Percentiles rank a stretch among this genome's conserved stretches.
Evolutionary conservation across 1,139 yeast species (phyloP).

Genomic region (Geotrichum aggregatum): DNA sequence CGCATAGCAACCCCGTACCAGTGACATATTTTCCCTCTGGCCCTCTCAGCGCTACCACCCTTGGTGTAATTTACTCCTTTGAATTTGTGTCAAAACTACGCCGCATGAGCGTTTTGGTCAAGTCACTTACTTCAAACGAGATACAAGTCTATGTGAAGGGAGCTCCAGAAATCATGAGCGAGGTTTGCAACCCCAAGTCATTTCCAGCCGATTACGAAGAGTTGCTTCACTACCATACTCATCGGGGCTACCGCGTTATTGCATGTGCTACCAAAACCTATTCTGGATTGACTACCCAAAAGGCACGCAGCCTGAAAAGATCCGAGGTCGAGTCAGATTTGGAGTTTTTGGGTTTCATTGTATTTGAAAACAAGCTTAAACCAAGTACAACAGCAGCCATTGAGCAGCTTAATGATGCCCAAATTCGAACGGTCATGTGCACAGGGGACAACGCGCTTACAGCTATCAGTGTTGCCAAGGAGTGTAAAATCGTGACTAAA

Average conservation of each 20-base stretch:
- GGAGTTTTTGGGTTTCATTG: slow-evolving; percentile 77
- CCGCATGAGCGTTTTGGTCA: slow-evolving; percentile 81
- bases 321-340: slow-evolving; percentile 64
- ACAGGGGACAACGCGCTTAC: slow-evolving; percentile 95
- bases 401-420: slow-evolving; percentile 55
- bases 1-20: slow-evolving; percentile 33
- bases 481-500: slow-evolving; percentile 60
- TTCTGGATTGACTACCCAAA: slow-evolving; percentile 44
- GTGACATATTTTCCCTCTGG: slow-evolving; percentile 37
- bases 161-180: slow-evolving; percentile 93
- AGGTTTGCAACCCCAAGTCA: slow-evolving; percentile 64
- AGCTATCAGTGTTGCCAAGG: slow-evolving; percentile 88
- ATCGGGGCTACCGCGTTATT: slow-evolving; percentile 88
- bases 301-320: slow-evolving; percentile 45
- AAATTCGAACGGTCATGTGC: slow-evolving; percentile 86
- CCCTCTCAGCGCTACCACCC: slow-evolving; percentile 37
- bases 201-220: slow-evolving; percentile 75
- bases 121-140: slow-evolving; percentile 36
- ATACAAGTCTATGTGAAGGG: slow-evolving; percentile 73
- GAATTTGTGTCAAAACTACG: slow-evolving; percentile 82
- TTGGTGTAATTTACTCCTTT: slow-evolving; percentile 66
- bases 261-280: slow-evolving; percentile 77
- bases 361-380: slow-evolving; percentile 88
- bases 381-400: slow-evolving; percentile 61
- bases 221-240: slow-evolving; percentile 77